phyloP scores from a whole-genome alignment of 352 stramenopile species.

The Phytophthora aleatoria region DNA sequence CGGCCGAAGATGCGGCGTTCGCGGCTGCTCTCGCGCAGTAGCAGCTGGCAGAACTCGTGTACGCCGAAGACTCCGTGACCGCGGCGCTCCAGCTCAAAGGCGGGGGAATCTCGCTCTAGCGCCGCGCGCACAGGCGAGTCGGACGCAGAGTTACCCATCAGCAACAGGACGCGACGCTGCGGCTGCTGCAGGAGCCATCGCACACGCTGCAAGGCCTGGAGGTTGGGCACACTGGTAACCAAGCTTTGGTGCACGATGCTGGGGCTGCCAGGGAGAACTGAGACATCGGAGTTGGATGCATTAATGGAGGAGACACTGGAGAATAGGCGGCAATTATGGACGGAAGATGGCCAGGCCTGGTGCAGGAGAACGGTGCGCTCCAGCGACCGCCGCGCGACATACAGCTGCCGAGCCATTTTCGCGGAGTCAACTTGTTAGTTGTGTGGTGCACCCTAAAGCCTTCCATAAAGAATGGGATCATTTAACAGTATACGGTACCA shows the following conservation, averaged over 20 bases:
- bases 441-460: no score
- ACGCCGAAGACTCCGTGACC: slow-evolving; percentile 63
- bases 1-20: slow-evolving; percentile 56
- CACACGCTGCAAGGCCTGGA: slow-evolving; percentile 36
- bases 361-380: slow-evolving; percentile 10
- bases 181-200: slow-evolving; percentile 38
- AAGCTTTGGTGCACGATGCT: slow-evolving; percentile 43
- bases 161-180: slow-evolving; percentile 41
- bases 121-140: slow-evolving; percentile 32
- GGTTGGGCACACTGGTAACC: slow-evolving; percentile 30
- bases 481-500: no score
- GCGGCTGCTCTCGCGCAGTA: slow-evolving; percentile 64
- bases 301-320: slow-evolving; percentile 17
- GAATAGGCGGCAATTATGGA: slow-evolving; percentile 10
- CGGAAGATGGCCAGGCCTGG: slow-evolving; percentile 1
- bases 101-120: slow-evolving; percentile 39
- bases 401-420: slow-evolving; percentile 31
- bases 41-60: slow-evolving; percentile 68
- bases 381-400: slow-evolving; percentile 19
- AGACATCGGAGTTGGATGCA: slow-evolving; percentile 5
- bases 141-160: slow-evolving; percentile 32
- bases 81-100: slow-evolving; percentile 71
- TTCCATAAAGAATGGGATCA: no score
- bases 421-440: no score
- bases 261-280: slow-evolving; percentile 16